phyloP scores from a whole-genome alignment of 1,139 yeast genomes.

The Zygosaccharomyces sapae region DNA sequence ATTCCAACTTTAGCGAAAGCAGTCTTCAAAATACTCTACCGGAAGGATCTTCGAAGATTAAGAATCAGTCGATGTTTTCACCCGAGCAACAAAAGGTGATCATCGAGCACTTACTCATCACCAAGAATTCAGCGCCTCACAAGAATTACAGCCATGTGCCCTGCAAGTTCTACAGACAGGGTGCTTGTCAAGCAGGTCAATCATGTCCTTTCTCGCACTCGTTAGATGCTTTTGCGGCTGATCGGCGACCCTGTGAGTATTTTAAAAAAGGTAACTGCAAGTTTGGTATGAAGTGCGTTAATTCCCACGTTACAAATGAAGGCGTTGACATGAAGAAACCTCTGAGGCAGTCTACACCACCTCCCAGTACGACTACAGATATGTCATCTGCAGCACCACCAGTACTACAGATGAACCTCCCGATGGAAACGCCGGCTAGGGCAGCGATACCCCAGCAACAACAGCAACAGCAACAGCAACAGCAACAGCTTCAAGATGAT shows the following conservation, averaged over 20 bases:
- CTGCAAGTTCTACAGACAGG: conserved; percentile 86
- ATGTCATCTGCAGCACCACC: background rate
- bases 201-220: conserved; percentile 91
- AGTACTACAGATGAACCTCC: background rate
- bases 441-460: background rate
- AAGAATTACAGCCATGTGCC: conserved; percentile 70
- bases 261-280: conserved; percentile 93
- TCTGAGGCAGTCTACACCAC: conserved; percentile 4
- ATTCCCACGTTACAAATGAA: conserved; percentile 85
- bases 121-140: conserved; percentile 24
- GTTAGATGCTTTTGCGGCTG: conserved; percentile 42
- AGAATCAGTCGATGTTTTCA: conserved; percentile 15
- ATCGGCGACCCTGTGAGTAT: conserved; percentile 82
- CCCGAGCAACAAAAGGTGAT: conserved; percentile 30
- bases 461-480: background rate
- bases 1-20: background rate
- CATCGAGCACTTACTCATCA: conserved; percentile 28
- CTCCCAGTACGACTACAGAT: background rate
- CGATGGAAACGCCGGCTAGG: background rate
- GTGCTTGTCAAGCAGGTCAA: conserved; percentile 89
- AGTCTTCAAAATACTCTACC: background rate
- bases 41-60: background rate
- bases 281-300: conserved; percentile 88
- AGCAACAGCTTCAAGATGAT: background rate
- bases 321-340: conserved; percentile 46